These are phyloP conservation scores for Sporothrix luriei DNA, from an alignment of 2,329 filamentous ascomycete species.

Conservation along the genomic window DNA sequence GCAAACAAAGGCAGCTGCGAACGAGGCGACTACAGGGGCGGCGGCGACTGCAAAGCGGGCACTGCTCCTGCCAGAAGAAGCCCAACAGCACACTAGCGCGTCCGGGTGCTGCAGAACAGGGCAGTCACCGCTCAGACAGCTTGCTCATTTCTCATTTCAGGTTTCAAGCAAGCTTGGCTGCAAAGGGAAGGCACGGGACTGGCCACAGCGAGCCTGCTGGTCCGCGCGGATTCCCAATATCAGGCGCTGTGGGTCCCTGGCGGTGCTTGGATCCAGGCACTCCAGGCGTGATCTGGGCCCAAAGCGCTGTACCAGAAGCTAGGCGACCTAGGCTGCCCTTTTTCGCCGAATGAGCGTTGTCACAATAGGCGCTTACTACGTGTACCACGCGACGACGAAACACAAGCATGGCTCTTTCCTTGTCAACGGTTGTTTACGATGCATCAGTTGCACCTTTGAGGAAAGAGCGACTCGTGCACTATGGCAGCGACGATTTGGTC, in stretches of 20 bases:
- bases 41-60: background rate
- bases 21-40: slow-evolving; percentile 1
- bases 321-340: slow-evolving; percentile 8
- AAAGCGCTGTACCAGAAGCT: slow-evolving; percentile 7
- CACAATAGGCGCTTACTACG: slow-evolving; percentile 15
- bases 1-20: background rate
- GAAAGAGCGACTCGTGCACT: background rate
- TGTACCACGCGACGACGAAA: background rate
- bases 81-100: slow-evolving; percentile 3
- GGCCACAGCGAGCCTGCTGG: background rate
- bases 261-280: slow-evolving; percentile 13
- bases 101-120: background rate
- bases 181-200: slow-evolving; percentile 11
- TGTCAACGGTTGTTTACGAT: background rate
- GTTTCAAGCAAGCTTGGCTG: background rate
- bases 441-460: background rate
- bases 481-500: background rate
- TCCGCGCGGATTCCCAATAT: slow-evolving; percentile 6
- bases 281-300: too few relatives aligned
- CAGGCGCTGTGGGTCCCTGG: slow-evolving; percentile 9
- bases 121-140: slow-evolving; percentile 13
- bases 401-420: background rate
- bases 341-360: background rate
- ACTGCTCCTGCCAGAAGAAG: background rate
- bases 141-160: slow-evolving; percentile 17